Conservation (phyloP, 164 flowering plant species). For the Malania oleifera region DNA sequence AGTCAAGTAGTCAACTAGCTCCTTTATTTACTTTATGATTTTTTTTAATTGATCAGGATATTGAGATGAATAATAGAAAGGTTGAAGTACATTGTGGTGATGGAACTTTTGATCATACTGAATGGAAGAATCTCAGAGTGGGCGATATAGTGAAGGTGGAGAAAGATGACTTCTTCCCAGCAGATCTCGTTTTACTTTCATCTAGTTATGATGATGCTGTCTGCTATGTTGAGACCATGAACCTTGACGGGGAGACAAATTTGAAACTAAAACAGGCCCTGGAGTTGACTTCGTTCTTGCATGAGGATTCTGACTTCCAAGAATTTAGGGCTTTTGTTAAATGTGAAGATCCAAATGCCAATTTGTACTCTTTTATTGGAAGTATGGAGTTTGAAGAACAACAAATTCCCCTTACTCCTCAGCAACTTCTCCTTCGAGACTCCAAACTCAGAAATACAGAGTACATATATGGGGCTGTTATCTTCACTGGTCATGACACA, state of each 20-base stretch:
- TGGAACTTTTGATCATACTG: conserved; percentile 53
- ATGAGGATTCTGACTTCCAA: conserved; percentile 47
- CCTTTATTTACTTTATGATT: no score
- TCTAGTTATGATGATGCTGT: conserved; percentile 82
- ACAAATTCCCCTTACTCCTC: conserved; percentile 64
- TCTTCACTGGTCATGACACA: conserved; percentile 92
- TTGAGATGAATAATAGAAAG: conserved; percentile 78
- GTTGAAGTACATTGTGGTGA: conserved; percentile 56
- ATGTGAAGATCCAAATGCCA: conserved; percentile 96
- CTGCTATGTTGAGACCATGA: conserved; percentile 97
- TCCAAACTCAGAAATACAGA: conserved; percentile 96
- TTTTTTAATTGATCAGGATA: conserved; percentile 44
- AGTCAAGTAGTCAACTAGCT: no score
- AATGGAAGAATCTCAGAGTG: conserved; percentile 79
- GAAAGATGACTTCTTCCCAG: conserved; percentile 87
- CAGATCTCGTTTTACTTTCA: conserved; percentile 83
- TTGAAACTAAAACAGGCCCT: conserved; percentile 84
- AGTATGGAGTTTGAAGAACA: conserved; percentile 59
- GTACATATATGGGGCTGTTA: conserved; percentile 71
- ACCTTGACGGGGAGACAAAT: conserved; percentile 96
- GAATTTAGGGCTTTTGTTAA: conserved; percentile 63
- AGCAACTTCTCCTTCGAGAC: conserved; percentile 85
- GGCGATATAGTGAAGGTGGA: conserved; percentile 85
- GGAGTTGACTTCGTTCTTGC: conserved; percentile 55
- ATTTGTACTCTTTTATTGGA: conserved; percentile 82